phyloP scores from a whole-genome alignment of 2,329 filamentous ascomycete species.

The Talaromyces funiculosus region DNA sequence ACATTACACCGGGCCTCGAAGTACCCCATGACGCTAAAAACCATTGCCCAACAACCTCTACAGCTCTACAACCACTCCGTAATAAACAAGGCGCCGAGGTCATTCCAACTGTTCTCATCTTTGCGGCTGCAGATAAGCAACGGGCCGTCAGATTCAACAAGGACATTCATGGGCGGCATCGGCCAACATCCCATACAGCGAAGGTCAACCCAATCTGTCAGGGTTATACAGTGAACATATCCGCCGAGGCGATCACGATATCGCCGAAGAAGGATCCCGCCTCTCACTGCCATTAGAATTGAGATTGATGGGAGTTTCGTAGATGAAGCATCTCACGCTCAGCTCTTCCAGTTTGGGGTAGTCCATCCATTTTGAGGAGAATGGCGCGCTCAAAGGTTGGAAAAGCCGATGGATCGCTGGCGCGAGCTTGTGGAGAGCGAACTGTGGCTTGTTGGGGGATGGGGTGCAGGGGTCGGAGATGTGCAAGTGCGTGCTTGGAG shows the following conservation, averaged over 20 bases:
- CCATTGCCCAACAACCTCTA: constrained; percentile 2
- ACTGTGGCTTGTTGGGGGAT: constrained; percentile 18
- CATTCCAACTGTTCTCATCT: constrained; percentile 1
- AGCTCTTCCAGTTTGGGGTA: constrained; percentile 8
- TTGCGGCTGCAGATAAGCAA: background rate
- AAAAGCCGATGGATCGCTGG: constrained; percentile 18
- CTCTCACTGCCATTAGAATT: constrained; percentile 1
- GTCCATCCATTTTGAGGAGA: constrained; percentile 15
- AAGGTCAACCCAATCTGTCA: background rate
- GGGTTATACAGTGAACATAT: constrained; percentile 7
- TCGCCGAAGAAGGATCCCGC: constrained; percentile 7
- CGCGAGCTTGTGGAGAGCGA: constrained; percentile 17
- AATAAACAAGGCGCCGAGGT: background rate
- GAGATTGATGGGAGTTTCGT: constrained; percentile 2
- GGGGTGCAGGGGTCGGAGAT: constrained; percentile 19
- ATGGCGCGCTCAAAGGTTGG: constrained; percentile 14
- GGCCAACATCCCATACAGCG: background rate
- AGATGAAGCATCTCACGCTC: constrained; percentile 6
- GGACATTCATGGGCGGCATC: background rate
- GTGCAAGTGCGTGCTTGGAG: constrained; percentile 11
- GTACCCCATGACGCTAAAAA: constrained; percentile 1
- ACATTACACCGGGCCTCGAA: constrained; percentile 7
- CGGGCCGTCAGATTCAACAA: background rate
- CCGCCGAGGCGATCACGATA: background rate
- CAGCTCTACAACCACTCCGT: background rate